These are phyloP conservation scores for Macrotyloma uniflorum DNA, from an alignment of 306 rosid genomes.

Conservation along the genomic window DNA sequence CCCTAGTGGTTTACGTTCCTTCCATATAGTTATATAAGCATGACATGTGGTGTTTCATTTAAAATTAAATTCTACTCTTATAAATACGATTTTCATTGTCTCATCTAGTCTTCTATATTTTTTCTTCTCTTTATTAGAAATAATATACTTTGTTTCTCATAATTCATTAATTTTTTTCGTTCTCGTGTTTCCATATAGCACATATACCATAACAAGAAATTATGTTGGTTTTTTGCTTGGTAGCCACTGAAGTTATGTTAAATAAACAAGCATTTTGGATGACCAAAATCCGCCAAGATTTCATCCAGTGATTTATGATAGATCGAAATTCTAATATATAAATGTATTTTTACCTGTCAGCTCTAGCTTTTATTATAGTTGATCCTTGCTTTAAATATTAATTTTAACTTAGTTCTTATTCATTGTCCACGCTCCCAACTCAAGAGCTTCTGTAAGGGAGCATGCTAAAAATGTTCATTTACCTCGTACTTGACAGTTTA, in stretches of 20 bases:
- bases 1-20: too few relatives aligned
- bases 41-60: too few relatives aligned
- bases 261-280: constrained; percentile 7
- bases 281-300: neutral
- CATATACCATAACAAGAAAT: neutral
- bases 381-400: neutral
- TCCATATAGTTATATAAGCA: too few relatives aligned
- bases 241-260: constrained; percentile 1
- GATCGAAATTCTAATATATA: constrained; percentile 24
- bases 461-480: constrained; percentile 17
- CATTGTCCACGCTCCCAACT: neutral
- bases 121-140: too few relatives aligned
- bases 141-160: too few relatives aligned
- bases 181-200: too few relatives aligned
- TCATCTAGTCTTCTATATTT: too few relatives aligned
- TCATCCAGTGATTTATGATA: neutral
- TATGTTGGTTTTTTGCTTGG: neutral
- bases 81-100: too few relatives aligned
- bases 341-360: neutral
- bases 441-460: neutral
- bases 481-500: constrained; percentile 13
- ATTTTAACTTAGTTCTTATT: neutral
- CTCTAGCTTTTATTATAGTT: neutral
- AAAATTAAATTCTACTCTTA: too few relatives aligned
- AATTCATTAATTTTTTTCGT: too few relatives aligned